Conservation (phyloP, 2,329 filamentous ascomycete species). For the Cercospora beticola region DNA sequence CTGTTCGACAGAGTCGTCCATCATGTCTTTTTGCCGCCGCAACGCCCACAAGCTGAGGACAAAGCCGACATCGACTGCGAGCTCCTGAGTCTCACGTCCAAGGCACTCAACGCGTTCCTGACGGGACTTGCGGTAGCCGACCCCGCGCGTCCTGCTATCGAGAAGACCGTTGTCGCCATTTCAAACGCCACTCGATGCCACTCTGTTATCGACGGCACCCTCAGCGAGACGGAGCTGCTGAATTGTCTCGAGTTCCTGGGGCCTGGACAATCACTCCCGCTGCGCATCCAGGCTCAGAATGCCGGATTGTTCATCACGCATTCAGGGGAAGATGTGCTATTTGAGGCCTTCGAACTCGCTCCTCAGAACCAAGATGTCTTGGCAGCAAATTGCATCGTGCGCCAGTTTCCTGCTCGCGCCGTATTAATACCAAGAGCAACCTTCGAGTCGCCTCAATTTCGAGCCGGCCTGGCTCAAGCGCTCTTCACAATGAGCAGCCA, state of each 20-base stretch:
- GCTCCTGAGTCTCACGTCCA: neutral
- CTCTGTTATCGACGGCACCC: neutral
- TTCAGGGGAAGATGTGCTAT: constrained; percentile 40
- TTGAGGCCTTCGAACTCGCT: constrained; percentile 63
- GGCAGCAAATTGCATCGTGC: constrained; percentile 52
- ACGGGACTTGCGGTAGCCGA: neutral
- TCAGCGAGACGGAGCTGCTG: constrained; percentile 3
- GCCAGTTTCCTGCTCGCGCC: constrained; percentile 61
- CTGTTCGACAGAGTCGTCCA: constrained; percentile 34
- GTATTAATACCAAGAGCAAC: constrained; percentile 37
- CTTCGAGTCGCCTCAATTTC: constrained; percentile 34
- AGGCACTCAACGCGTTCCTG: constrained; percentile 2
- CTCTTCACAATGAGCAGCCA: constrained; percentile 25
- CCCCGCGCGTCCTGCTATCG: neutral
- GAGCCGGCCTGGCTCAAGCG: constrained; percentile 16
- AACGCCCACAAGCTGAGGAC: constrained; percentile 16
- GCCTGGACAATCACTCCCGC: constrained; percentile 1
- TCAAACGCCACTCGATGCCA: constrained; percentile 1
- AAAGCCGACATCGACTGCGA: constrained; percentile 5
- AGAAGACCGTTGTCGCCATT: neutral
- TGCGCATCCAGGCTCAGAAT: constrained; percentile 26
- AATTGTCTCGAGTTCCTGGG: neutral
- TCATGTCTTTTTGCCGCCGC: constrained; percentile 48
- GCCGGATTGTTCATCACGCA: constrained; percentile 29
- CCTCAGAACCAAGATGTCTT: constrained; percentile 55